Evolutionary conservation across 2,329 filamentous ascomycete species (phyloP).

Genomic region (Chrysoporthe deuterocubensis): DNA sequence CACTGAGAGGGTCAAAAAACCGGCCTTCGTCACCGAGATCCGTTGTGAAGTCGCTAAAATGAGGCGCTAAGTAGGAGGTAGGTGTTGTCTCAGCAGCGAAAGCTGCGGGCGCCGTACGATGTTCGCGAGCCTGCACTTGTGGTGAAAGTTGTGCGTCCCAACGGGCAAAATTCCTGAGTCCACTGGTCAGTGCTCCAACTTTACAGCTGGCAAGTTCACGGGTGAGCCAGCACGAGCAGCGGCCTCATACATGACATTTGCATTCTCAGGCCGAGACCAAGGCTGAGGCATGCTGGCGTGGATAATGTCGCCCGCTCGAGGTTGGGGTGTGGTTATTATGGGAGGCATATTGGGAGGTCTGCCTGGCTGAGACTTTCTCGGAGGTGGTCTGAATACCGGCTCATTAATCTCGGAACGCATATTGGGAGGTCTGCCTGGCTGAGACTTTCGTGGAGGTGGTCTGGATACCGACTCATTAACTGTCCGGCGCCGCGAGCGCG

Average conservation of each 20-base stretch:
- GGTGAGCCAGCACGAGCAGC: background rate
- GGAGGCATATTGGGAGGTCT: background rate
- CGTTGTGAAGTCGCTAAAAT: background rate
- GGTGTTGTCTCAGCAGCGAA: conserved; percentile 4
- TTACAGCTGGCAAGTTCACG: background rate
- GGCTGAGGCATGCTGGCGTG: background rate
- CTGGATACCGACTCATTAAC: background rate
- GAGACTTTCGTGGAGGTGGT: background rate
- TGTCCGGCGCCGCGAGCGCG: background rate
- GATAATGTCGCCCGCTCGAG: background rate
- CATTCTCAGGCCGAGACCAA: background rate
- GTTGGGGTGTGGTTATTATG: background rate
- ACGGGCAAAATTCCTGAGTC: background rate
- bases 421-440: background rate
- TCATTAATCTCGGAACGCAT: background rate
- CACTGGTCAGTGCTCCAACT: background rate
- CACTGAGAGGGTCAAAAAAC: conserved; percentile 29
- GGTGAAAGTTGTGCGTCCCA: background rate
- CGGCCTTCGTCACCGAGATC: conserved; percentile 22
- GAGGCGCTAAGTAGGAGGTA: conserved; percentile 7
- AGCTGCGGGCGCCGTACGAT: background rate
- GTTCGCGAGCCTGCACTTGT: background rate
- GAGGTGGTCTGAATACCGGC: background rate
- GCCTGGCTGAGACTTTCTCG: background rate
- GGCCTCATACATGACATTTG: background rate